Evolutionary conservation across 768 basidiomycete species (phyloP), one percentile per base, ranked within the genome.

Genomic region (Piloderma croceum): DNA sequence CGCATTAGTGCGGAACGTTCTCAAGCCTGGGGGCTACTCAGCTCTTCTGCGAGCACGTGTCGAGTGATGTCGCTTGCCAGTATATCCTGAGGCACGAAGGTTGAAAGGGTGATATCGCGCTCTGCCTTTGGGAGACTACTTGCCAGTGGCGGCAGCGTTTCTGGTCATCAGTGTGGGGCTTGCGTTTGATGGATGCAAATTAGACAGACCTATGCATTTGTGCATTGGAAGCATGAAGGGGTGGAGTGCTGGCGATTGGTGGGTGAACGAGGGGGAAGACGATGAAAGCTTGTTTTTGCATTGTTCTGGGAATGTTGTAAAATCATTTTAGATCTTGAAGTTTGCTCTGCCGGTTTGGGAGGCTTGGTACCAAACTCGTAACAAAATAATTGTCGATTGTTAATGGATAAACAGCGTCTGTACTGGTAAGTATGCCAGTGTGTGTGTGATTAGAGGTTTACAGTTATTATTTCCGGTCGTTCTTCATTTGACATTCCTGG

Each of bases 91-190:
- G n/a, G n/a, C n/a, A n/a, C n/a, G n/a, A n/a, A n/a, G n/a, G n/a
- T n/a, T n/a, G n/a, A n/a, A n/a, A n/a, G n/a, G n/a, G n/a, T n/a
- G n/a, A n/a, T n/a, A n/a, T n/a, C n/a, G n/a, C n/a, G n/a, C n/a
- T n/a, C n/a, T n/a, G n/a, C n/a, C n/a, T n/a, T n/a, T n/a, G n/a
- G n/a, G n/a, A n/a, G n/a, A n/a, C n/a, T n/a, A n/a, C n/a, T n/a
- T n/a, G n/a, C n/a, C n/a, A n/a, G n/a, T 75, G 77, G 74, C 87
- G 83, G 83, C 86, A 89, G 57, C 45, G 65, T 1, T 69, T 83
- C 36, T 87, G 83, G 85, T 69, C 80, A 2, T 84, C 84, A 0
- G 4, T 86, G 4, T 89, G 86, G 86, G 52, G 5, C 27, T 67
- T 1, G 58, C 63, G 1, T 77, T 81, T 40, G 81, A 77, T 48